Conservation (phyloP, 331 rosid species). For the Quercus lobata region DNA sequence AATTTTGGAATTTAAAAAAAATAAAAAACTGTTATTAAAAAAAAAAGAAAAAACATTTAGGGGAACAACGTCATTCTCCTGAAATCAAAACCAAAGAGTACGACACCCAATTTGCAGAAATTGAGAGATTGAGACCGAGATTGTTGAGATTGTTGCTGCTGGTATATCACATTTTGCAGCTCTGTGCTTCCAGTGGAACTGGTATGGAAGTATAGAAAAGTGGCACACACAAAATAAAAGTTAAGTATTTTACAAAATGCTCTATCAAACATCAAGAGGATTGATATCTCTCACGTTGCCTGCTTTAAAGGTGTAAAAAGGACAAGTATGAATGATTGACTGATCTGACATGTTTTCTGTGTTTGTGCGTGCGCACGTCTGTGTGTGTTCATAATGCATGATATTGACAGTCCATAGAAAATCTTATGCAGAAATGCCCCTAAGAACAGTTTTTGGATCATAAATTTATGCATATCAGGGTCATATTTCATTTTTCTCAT, state of each 20-base stretch:
- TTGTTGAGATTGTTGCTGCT: constrained; percentile 35
- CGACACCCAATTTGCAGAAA: no score
- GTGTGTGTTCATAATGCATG: background rate
- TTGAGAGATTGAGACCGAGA: no score
- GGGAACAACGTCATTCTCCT: rapidly evolving
- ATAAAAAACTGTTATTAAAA: no score
- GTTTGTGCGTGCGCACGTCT: no score
- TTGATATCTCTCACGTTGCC: background rate
- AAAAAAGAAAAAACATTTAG: no score
- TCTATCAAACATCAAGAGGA: constrained; percentile 1
- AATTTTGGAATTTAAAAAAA: no score
- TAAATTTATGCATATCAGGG: background rate
- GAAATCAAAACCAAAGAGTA: no score
- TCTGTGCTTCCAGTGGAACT: constrained; percentile 67
- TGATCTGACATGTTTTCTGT: background rate
- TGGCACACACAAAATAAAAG: constrained; percentile 50
- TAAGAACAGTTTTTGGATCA: background rate
- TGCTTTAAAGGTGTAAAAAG: background rate
- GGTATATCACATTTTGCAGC: constrained; percentile 52
- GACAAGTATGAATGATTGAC: background rate
- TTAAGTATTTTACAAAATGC: constrained; percentile 29
- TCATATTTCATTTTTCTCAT: background rate
- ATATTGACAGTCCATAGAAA: background rate
- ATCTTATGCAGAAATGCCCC: background rate
- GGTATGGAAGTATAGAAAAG: constrained; percentile 71